A percentile compares a stretch with the other conserved stretches of the same genome.
Evolutionary conservation across 2,329 filamentous ascomycete species (phyloP).

Genomic region (Talaromyces sp.): DNA sequence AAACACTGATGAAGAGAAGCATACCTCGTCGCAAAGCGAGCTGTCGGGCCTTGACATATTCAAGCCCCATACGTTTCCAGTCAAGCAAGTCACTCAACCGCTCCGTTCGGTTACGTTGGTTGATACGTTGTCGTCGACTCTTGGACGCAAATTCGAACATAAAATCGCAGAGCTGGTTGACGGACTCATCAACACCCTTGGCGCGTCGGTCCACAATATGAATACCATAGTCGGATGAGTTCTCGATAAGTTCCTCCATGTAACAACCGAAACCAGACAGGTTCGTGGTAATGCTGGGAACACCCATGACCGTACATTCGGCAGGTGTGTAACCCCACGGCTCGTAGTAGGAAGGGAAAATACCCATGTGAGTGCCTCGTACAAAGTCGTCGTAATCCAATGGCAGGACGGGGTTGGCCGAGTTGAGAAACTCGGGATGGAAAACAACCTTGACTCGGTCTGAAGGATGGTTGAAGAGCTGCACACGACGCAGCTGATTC

Average conservation of each 20-base stretch:
- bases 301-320: slow-evolving; percentile 98
- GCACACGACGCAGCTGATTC: slow-evolving; percentile 91
- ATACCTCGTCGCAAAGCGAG: slow-evolving; percentile 73
- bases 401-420: slow-evolving; percentile 88
- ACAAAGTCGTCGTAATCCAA: slow-evolving; percentile 99
- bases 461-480: slow-evolving; percentile 92
- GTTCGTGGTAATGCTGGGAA: slow-evolving; percentile 97
- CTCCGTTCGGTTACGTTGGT: slow-evolving; percentile 96
- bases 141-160: slow-evolving; percentile 96
- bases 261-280: slow-evolving; percentile 97
- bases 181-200: slow-evolving; percentile 95
- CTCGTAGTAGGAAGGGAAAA: slow-evolving; percentile 98
- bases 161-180: slow-evolving; percentile 86
- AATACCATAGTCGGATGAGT: slow-evolving; percentile 96
- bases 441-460: slow-evolving; percentile 98
- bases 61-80: slow-evolving; percentile 99
- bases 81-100: slow-evolving; percentile 90
- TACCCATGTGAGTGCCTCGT: slow-evolving; percentile 88
- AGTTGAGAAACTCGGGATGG: slow-evolving; percentile 96
- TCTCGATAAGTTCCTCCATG: slow-evolving; percentile 99
- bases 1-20: not conserved
- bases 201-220: slow-evolving; percentile 95
- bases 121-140: slow-evolving; percentile 94
- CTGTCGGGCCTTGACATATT: slow-evolving; percentile 97
- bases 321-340: slow-evolving; percentile 98